Evolutionary conservation across 108 stramenopile genomes (phyloP).

Genomic region (Hondaea fermentalgiana): DNA sequence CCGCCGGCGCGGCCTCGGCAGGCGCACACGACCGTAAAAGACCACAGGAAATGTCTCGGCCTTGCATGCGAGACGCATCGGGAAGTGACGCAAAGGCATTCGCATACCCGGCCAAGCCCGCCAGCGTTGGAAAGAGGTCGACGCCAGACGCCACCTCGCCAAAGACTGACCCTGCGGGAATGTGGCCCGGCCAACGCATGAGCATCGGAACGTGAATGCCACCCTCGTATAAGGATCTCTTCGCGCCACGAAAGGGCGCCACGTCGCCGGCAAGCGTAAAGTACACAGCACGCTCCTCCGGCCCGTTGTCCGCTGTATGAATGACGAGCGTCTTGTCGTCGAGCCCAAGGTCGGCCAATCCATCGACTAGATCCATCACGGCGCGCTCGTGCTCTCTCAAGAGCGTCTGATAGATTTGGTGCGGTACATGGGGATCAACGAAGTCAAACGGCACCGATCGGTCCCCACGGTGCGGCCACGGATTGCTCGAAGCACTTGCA

Average conservation of each 20-base stretch:
- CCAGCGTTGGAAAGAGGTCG: not conserved
- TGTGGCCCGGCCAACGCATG: not conserved
- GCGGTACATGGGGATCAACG: not conserved
- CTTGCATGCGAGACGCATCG: not conserved
- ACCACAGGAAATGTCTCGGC: not conserved
- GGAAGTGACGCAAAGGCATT: not conserved
- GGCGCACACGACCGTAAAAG: not conserved
- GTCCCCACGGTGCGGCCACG: not conserved
- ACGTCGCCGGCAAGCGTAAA: not conserved
- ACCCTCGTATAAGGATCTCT: not conserved
- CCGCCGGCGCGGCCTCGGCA: not conserved
- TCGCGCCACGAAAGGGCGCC: not conserved
- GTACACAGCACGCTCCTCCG: not conserved
- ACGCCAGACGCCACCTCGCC: not conserved
- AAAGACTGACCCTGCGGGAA: not conserved
- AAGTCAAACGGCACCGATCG: not conserved
- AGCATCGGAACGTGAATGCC: not conserved
- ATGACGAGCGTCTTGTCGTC: not conserved
- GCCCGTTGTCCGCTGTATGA: slow-evolving; percentile 1
- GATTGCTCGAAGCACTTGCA: not conserved
- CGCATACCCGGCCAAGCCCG: not conserved
- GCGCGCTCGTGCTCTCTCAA: not conserved
- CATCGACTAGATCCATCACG: not conserved
- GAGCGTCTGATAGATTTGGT: not conserved
- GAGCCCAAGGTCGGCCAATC: not conserved